Conservation (phyloP, 345 rosid genomes). For the Euphorbia peplus region DNA sequence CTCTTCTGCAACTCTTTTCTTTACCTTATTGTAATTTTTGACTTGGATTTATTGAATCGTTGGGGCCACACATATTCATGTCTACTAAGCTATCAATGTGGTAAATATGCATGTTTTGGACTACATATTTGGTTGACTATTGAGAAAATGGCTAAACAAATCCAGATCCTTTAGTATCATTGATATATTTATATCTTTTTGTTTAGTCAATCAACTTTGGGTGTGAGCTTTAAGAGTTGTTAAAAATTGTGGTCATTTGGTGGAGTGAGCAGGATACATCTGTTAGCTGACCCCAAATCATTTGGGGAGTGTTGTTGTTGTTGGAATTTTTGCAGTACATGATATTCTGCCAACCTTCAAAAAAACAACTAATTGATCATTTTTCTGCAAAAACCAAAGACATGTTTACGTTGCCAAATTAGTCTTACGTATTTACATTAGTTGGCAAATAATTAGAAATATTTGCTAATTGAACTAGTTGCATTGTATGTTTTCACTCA, state of each 20-base stretch:
- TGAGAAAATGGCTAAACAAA: not conserved
- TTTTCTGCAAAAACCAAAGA: not conserved
- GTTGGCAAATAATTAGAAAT: not conserved
- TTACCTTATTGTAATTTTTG: not conserved
- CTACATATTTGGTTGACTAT: not conserved
- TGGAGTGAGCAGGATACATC: not conserved
- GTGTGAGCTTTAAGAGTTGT: not conserved
- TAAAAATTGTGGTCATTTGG: not conserved
- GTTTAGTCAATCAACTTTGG: not conserved
- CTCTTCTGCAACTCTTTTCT: conserved; percentile 1
- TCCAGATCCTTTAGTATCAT: not conserved
- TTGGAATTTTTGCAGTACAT: not conserved
- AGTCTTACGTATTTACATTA: not conserved
- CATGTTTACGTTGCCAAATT: not conserved
- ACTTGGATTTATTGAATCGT: not conserved
- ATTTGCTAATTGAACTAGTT: not conserved
- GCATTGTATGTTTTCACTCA: not conserved
- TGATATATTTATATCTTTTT: too few relatives aligned
- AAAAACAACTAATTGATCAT: not conserved
- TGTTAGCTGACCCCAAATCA: too few relatives aligned
- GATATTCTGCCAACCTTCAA: not conserved
- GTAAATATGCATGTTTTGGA: not conserved
- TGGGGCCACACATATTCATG: not conserved
- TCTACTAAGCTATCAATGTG: not conserved
- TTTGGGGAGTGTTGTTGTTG: not conserved